These are phyloP conservation scores for Nakazawaea populi DNA, from an alignment of 805 yeast genomes.

Conservation along the genomic window DNA sequence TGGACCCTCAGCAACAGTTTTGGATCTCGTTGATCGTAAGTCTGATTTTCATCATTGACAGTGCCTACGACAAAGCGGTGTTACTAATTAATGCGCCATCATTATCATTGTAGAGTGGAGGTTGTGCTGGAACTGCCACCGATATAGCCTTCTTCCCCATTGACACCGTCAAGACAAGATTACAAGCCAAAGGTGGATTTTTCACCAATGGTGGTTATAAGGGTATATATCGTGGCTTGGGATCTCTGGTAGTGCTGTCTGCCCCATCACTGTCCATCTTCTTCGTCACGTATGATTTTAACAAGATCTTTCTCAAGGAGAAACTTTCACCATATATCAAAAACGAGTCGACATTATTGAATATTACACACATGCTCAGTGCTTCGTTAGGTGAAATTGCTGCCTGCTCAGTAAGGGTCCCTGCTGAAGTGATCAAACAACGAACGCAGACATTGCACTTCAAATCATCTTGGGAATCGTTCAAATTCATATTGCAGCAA, in stretches of 20 bases:
- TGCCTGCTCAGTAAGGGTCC: constrained; percentile 92
- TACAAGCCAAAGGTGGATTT: constrained; percentile 95
- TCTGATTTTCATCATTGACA: background rate
- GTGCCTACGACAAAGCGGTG: background rate
- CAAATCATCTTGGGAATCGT: constrained; percentile 58
- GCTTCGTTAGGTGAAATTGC: constrained; percentile 90
- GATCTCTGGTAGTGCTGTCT: constrained; percentile 88
- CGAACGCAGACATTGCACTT: constrained; percentile 74
- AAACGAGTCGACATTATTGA: constrained; percentile 26
- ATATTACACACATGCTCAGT: constrained; percentile 71
- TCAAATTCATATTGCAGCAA: constrained; percentile 55
- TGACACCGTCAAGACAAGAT: constrained; percentile 88
- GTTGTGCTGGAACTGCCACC: constrained; percentile 93
- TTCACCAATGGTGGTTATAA: constrained; percentile 87
- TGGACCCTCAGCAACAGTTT: constrained; percentile 11
- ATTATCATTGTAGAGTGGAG: constrained; percentile 59
- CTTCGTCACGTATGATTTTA: constrained; percentile 77
- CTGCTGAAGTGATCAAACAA: constrained; percentile 95
- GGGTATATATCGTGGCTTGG: constrained; percentile 89
- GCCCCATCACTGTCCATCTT: constrained; percentile 85
- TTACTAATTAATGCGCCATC: background rate
- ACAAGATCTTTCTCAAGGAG: constrained; percentile 36
- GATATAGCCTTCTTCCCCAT: constrained; percentile 94
- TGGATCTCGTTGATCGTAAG: constrained; percentile 16
- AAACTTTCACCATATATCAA: constrained; percentile 17